Evolutionary conservation across 2,329 filamentous ascomycete genomes (phyloP), one percentile per base, ranked within the genome.

Genomic region (Talaromyces sp.): DNA sequence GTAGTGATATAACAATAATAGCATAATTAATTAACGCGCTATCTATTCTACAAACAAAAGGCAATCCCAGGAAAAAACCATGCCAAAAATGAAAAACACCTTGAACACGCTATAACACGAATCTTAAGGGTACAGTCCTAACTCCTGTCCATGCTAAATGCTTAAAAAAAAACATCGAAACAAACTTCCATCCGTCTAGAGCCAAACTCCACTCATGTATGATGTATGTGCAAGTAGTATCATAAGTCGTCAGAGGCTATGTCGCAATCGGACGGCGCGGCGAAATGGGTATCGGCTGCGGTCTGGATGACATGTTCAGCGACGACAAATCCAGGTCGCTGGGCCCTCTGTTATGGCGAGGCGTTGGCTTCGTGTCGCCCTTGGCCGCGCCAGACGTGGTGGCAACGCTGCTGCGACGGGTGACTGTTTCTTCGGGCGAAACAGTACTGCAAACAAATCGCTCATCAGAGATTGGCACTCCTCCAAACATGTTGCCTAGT

Each of bases 401-500:
- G 6, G 67, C 62, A 4, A 71, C 62, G 9, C 70, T 62, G 4
- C 69, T 66, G 17, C 67, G 70, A 41, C 67, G 69, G n/a, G 67
- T 63, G 19, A 58, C 21, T n/a, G 59, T 64, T 55, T 69, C 72
- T 21, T 71, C 69, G 24, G 72, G 70, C 17, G 67, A 65, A 10
- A 75, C 63, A 0, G 75, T 76, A 54, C 74, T 75, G 68, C 75
- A 77, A 32, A 77, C 71, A 38, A 76, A 74, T 43, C 71, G 73
- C 61, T 75, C 74, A 51, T 79, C 77, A 3, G 74, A 76, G 19
- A 78, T 68, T 3, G 76, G 76, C 13, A 72, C 66, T 9, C 76
- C 76, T 4, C 78, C 78, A 65, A 80, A 80, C 71, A 78, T 77
- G 17, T 72, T 70, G 10, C 79, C 76, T 26, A 82, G 67, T 61